phyloP scores from a whole-genome alignment of 2,329 filamentous ascomycete genomes.

The Sclerotinia glacialis region DNA sequence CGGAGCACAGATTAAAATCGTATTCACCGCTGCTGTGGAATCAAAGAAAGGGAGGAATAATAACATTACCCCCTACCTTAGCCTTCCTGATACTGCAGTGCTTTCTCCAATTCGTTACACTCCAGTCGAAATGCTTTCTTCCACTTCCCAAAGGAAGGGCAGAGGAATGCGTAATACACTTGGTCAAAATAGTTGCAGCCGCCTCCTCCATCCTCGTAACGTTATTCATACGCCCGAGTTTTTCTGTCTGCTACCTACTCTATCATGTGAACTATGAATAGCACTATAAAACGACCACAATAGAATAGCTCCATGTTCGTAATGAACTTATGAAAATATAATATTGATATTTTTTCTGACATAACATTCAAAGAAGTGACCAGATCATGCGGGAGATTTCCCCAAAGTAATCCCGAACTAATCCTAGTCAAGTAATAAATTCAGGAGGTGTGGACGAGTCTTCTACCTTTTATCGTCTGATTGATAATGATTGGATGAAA shows the following conservation, averaged over 20 bases:
- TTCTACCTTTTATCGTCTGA: not conserved
- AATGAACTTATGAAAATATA: not conserved
- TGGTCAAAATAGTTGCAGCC: slow-evolving; percentile 5
- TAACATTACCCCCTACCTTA: slow-evolving; percentile 15
- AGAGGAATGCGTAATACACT: slow-evolving; percentile 4
- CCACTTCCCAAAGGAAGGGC: not conserved
- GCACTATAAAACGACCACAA: not conserved
- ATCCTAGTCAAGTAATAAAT: slow-evolving; percentile 16
- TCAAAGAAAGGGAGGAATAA: slow-evolving; percentile 2
- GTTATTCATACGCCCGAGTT: not conserved
- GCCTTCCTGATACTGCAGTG: slow-evolving; percentile 6
- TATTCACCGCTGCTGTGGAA: slow-evolving; percentile 24
- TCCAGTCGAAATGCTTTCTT: not conserved
- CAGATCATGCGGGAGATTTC: slow-evolving; percentile 21
- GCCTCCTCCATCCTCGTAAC: not conserved
- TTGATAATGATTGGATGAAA: not conserved
- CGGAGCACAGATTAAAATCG: slow-evolving; percentile 19
- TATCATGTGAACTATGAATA: slow-evolving; percentile 18
- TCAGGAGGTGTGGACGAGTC: not conserved
- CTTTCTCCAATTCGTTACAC: not conserved
- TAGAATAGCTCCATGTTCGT: not conserved
- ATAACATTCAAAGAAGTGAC: slow-evolving; percentile 14
- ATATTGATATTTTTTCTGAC: slow-evolving; percentile 6
- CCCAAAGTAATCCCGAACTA: slow-evolving; percentile 8
- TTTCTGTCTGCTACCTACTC: not conserved